These are phyloP conservation scores for Plasmodium sp. DNA, from an alignment of 169 alveolate genomes.

Conservation along the genomic window DNA sequence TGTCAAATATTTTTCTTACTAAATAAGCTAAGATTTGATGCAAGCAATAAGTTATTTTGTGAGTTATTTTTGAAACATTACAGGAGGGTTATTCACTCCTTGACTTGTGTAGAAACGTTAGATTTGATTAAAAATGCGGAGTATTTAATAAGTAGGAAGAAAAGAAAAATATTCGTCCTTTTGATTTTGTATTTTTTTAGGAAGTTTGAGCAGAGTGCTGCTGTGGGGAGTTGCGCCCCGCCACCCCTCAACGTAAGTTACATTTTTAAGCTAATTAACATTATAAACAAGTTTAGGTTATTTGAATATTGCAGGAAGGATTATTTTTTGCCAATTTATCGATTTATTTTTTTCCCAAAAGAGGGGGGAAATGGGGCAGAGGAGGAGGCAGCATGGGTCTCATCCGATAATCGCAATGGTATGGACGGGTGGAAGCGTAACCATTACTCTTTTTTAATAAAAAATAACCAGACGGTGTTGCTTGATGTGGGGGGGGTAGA, in stretches of 20 bases:
- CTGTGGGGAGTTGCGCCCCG: not conserved
- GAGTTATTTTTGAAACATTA: constrained; percentile 68
- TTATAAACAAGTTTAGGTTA: constrained; percentile 54
- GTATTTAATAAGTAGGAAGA: constrained; percentile 52
- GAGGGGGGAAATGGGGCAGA: not conserved
- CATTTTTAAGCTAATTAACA: constrained; percentile 47
- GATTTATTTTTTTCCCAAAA: constrained; percentile 8
- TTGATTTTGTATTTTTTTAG: constrained; percentile 46
- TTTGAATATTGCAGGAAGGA: constrained; percentile 55
- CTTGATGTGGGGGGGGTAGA: not conserved
- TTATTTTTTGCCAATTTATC: constrained; percentile 34
- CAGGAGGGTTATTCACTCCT: constrained; percentile 27
- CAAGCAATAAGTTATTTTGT: constrained; percentile 25
- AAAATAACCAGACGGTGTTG: constrained; percentile 16
- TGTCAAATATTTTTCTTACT: constrained; percentile 62
- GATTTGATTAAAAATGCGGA: constrained; percentile 58
- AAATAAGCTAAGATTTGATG: constrained; percentile 57
- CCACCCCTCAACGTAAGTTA: not conserved
- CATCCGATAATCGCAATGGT: not conserved
- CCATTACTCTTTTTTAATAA: constrained; percentile 36
- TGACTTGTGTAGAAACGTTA: constrained; percentile 21
- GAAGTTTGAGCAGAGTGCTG: constrained; percentile 16
- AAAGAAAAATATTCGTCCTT: constrained; percentile 52
- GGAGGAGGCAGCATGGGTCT: not conserved
- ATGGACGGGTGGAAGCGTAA: not conserved